These are phyloP conservation scores for Periconia sp. DNA, from an alignment of 2,329 filamentous ascomycete species.

Conservation along the genomic window DNA sequence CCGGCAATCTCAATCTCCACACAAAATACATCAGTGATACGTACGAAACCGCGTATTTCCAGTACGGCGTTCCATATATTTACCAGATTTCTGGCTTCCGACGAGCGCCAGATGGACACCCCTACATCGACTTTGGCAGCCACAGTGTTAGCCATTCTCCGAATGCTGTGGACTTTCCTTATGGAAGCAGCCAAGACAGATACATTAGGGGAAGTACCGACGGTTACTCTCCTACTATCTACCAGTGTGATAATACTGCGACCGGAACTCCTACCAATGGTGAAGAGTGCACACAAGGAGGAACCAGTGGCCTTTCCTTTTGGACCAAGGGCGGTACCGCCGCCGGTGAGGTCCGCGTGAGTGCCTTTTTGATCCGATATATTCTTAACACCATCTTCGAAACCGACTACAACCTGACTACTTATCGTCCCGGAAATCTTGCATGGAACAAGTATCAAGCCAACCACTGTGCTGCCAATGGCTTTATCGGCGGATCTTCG, in stretches of 20 bases:
- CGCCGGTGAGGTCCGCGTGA: constrained; percentile 5
- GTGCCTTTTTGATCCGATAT: constrained; percentile 4
- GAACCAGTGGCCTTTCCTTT: constrained; percentile 9
- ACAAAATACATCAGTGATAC: constrained; percentile 8
- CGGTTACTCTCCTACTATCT: constrained; percentile 2
- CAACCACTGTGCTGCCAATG: constrained; percentile 5
- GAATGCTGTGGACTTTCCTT: constrained; percentile 7
- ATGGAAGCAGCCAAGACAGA: constrained; percentile 1
- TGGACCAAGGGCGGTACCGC: constrained; percentile 5
- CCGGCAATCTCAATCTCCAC: constrained; percentile 7
- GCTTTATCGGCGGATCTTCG: constrained; percentile 6
- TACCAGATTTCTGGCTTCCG: constrained; percentile 7
- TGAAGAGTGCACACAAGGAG: constrained; percentile 1
- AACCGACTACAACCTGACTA: constrained; percentile 7
- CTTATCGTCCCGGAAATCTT: constrained; percentile 7
- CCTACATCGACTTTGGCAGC: constrained; percentile 7
- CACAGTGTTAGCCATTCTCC: constrained; percentile 8
- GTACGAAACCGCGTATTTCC: constrained; percentile 8
- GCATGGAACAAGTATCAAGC: constrained; percentile 8
- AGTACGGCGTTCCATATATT: constrained; percentile 8
- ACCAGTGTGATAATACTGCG: neutral
- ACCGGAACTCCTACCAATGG: constrained; percentile 4
- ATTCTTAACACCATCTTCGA: constrained; percentile 1
- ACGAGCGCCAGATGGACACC: constrained; percentile 2
- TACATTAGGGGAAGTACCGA: neutral